A percentile compares a stretch with the other conserved stretches of the same genome.
Evolutionary conservation across 192 early-diverging fungal genomes (phyloP).

Genomic region (Chytriomyces confervae): DNA sequence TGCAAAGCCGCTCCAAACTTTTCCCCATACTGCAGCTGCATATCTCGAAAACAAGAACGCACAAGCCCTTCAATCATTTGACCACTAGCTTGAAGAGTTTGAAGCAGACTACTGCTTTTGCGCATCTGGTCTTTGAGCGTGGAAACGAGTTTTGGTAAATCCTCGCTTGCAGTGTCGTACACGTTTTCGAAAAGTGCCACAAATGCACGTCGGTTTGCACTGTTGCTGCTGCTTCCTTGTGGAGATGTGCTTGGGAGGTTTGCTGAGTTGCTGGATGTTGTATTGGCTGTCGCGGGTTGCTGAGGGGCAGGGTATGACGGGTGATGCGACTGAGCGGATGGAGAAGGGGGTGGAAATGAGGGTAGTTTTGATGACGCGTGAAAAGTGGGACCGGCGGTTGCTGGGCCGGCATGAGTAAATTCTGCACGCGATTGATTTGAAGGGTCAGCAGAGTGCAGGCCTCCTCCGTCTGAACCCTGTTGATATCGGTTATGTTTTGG

Average conservation of each 20-base stretch:
- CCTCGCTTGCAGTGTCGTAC: conserved; percentile 63
- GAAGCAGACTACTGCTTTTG: conserved; percentile 69
- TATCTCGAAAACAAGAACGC: conserved; percentile 73
- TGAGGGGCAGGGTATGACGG: neutral
- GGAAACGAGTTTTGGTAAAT: conserved; percentile 61
- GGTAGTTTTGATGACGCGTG: neutral
- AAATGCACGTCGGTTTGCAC: conserved; percentile 27
- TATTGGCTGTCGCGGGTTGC: neutral
- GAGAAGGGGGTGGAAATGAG: neutral
- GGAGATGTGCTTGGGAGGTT: neutral
- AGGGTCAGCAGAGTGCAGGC: too few species aligned
- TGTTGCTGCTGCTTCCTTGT: neutral
- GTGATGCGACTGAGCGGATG: neutral
- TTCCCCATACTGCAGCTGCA: conserved; percentile 65
- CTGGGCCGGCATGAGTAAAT: neutral
- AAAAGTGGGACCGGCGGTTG: neutral
- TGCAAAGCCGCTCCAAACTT: conserved; percentile 61
- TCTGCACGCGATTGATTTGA: too few species aligned
- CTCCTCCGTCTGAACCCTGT: neutral
- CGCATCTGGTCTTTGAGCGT: conserved; percentile 81
- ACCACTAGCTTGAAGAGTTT: conserved; percentile 74
- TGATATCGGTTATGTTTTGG: neutral
- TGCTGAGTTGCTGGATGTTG: neutral
- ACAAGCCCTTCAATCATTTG: conserved; percentile 82
- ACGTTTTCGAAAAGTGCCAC: conserved; percentile 51